Percentiles rank a stretch among this genome's conserved stretches.
phyloP scores from a whole-genome alignment of 2,329 filamentous ascomycete genomes.

The Leptographium galeiforme region DNA sequence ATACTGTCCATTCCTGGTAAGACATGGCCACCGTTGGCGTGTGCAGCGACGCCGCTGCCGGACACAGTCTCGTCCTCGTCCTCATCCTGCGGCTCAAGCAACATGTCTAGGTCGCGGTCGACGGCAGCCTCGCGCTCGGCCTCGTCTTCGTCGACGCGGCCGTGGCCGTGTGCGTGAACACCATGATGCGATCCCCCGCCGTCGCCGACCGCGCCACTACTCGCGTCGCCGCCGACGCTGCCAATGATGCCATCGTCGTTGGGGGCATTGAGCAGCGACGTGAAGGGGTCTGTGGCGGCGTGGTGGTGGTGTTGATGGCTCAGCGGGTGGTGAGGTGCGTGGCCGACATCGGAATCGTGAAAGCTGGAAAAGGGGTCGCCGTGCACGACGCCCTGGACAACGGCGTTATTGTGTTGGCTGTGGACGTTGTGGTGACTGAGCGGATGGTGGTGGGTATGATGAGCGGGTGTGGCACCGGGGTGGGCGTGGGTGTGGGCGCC shows the following conservation, averaged over 20 bases:
- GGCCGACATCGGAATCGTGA: conserved; percentile 19
- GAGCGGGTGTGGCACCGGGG: neutral
- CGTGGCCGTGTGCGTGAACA: conserved; percentile 4
- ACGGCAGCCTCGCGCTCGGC: conserved; percentile 26
- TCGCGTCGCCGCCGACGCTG: conserved; percentile 3
- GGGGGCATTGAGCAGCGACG: conserved; percentile 37
- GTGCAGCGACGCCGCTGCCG: neutral
- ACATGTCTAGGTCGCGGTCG: conserved; percentile 37
- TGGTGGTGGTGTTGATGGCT: conserved; percentile 13
- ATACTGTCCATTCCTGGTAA: neutral
- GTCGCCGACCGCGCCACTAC: neutral
- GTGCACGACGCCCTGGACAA: conserved; percentile 11
- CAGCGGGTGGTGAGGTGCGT: conserved; percentile 15
- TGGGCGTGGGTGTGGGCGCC: neutral
- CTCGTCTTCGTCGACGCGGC: conserved; percentile 13
- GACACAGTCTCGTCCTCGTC: conserved; percentile 20
- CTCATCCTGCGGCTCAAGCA: conserved; percentile 32
- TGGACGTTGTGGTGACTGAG: conserved; percentile 13
- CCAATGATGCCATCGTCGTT: conserved; percentile 17
- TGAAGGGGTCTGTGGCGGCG: conserved; percentile 34
- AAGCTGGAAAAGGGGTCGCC: conserved; percentile 22
- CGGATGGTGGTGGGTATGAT: neutral
- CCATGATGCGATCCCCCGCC: neutral
- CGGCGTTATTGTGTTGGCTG: conserved; percentile 14
- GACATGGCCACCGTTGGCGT: conserved; percentile 10